A percentile compares a stretch with the other conserved stretches of the same genome.
Evolutionary conservation across 345 rosid species (phyloP).

Genomic region (Bruguiera sexangula): DNA sequence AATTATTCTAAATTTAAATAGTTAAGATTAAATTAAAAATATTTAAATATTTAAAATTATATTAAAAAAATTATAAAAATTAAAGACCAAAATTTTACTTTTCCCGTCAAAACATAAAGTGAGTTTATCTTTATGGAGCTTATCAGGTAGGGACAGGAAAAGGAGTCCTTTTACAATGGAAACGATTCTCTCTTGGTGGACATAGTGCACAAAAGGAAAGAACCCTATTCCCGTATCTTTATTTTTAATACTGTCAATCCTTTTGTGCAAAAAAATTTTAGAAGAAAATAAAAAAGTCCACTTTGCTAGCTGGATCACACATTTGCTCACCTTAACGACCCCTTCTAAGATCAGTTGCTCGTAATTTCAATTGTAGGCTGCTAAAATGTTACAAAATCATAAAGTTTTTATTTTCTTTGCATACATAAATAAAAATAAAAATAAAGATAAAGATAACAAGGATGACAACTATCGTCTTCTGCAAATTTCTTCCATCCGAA

Average conservation of each 20-base stretch:
- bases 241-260: background rate
- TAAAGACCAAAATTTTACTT: too few species aligned
- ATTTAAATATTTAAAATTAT: too few species aligned
- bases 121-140: constrained; percentile 2
- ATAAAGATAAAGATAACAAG: background rate
- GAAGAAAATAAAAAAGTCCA: background rate
- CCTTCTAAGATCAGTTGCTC: background rate
- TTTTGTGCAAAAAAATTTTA: background rate
- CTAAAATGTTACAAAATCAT: too few species aligned
- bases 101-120: too few species aligned
- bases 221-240: constrained; percentile 25
- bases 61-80: too few species aligned
- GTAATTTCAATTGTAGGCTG: too few species aligned
- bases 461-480: background rate
- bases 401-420: too few species aligned
- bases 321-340: background rate
- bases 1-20: too few species aligned
- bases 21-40: too few species aligned
- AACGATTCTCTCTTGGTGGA: constrained; percentile 21
- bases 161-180: constrained; percentile 11
- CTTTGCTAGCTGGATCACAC: constrained; percentile 11
- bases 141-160: constrained; percentile 10
- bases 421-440: too few species aligned
- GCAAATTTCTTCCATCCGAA: constrained; percentile 11
- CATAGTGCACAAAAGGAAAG: constrained; percentile 16